A percentile compares a stretch with the other conserved stretches of the same genome.
These are phyloP conservation scores for Pyrenochaeta sp. DNA, from an alignment of 2,329 filamentous ascomycete species.

Conservation along the genomic window DNA sequence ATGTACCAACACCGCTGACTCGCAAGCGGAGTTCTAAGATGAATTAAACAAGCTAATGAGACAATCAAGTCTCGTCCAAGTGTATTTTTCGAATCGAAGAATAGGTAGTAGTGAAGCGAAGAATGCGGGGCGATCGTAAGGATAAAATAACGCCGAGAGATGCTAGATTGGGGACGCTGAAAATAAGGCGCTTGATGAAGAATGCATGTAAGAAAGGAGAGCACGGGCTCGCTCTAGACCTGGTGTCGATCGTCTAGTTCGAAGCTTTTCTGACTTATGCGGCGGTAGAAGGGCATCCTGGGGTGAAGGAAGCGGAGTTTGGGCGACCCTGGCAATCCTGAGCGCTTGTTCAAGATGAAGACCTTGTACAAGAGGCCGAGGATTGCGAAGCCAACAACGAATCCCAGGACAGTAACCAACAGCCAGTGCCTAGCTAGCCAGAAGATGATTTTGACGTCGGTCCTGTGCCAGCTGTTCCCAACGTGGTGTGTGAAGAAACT, in stretches of 20 bases:
- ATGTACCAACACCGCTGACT: conserved; percentile 10
- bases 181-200: conserved; percentile 35
- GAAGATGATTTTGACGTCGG: conserved; percentile 70
- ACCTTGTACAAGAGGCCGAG: conserved; percentile 62
- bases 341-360: conserved; percentile 51
- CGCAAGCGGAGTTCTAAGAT: not conserved
- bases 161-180: conserved; percentile 27
- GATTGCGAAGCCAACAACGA: conserved; percentile 60
- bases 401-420: conserved; percentile 64
- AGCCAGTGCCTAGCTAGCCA: conserved; percentile 68
- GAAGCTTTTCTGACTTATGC: conserved; percentile 47
- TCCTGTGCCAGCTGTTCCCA: conserved; percentile 72
- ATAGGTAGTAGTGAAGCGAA: conserved; percentile 11
- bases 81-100: conserved; percentile 17
- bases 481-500: conserved; percentile 75
- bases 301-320: conserved; percentile 26
- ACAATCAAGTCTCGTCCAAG: conserved; percentile 7
- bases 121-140: conserved; percentile 24
- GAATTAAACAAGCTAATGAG: conserved; percentile 19
- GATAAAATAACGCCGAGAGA: conserved; percentile 31
- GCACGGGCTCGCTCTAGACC: conserved; percentile 27
- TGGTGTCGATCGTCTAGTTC: conserved; percentile 47
- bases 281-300: conserved; percentile 46
- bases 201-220: conserved; percentile 10
- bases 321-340: conserved; percentile 18